A percentile compares a stretch with the other conserved stretches of the same genome.
Evolutionary conservation across 441 rosid species (phyloP).

Genomic region (Populus hybrid): DNA sequence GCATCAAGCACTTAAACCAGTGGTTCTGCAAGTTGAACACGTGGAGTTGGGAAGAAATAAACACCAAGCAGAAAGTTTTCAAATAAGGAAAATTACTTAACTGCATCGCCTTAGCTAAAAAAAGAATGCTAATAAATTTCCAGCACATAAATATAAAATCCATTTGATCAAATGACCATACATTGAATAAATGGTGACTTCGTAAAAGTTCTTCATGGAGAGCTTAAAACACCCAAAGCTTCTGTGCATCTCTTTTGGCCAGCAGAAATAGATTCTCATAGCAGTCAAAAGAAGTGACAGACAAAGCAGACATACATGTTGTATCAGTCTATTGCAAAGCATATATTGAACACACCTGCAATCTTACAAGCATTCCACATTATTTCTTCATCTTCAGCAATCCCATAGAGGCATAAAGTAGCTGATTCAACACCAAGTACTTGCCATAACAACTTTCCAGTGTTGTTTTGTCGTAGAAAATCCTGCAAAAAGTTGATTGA

Average conservation of each 20-base stretch:
- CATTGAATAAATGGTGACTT: not conserved
- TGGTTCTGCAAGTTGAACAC: not conserved
- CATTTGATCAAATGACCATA: constrained; percentile 1
- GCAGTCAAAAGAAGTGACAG: constrained; percentile 1
- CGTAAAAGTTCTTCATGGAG: not conserved
- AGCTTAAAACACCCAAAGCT: not conserved
- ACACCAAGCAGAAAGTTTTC: not conserved
- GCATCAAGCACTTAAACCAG: constrained; percentile 1
- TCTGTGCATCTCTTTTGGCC: not conserved
- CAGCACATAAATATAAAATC: not conserved
- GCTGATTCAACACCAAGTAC: constrained; percentile 75
- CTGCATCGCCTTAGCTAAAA: not conserved
- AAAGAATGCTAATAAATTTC: not conserved
- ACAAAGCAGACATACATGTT: not conserved
- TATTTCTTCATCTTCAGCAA: constrained; percentile 81
- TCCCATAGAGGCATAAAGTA: constrained; percentile 77
- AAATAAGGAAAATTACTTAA: not conserved
- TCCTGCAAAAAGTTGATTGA: constrained; percentile 48
- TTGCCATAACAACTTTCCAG: constrained; percentile 90
- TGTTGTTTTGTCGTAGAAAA: constrained; percentile 88
- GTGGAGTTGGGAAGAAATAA: not conserved
- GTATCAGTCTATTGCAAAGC: not conserved
- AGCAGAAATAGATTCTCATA: not conserved
- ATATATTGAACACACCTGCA: constrained; percentile 48
- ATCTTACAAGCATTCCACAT: constrained; percentile 80